Evolutionary conservation across 495 filamentous ascomycete species (phyloP).

Genomic region (Rostrohypoxylon terebratum): DNA sequence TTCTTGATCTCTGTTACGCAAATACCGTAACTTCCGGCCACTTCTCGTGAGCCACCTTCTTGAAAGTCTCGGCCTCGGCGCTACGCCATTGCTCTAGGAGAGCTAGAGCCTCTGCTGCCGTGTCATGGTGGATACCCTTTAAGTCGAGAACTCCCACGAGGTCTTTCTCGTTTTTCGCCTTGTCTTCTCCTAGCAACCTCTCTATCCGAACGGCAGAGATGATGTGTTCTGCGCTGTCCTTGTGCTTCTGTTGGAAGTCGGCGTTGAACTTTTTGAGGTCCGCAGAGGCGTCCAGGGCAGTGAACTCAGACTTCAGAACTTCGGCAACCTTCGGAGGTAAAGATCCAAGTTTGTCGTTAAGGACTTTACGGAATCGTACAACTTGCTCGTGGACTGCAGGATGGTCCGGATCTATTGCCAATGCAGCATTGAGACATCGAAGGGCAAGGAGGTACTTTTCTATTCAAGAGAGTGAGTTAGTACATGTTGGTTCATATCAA

Average conservation of each 20-base stretch:
- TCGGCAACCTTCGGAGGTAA: conserved; percentile 69
- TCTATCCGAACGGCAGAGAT: conserved; percentile 71
- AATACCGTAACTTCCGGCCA: conserved; percentile 80
- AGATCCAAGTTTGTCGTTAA: conserved; percentile 68
- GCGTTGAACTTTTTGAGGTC: conserved; percentile 76
- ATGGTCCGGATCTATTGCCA: conserved; percentile 74
- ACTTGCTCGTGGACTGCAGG: conserved; percentile 83
- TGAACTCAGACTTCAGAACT: conserved; percentile 74
- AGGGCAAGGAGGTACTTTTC: conserved; percentile 87
- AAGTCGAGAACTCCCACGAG: conserved; percentile 68
- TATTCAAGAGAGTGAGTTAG: conserved; percentile 55
- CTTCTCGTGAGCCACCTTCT: conserved; percentile 71
- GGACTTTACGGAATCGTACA: conserved; percentile 72
- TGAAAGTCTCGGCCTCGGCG: conserved; percentile 67
- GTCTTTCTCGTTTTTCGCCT: conserved; percentile 69
- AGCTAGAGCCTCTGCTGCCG: conserved; percentile 69
- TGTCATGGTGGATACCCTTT: conserved; percentile 65
- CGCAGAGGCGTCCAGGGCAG: conserved; percentile 66
- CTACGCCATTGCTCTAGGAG: conserved; percentile 71
- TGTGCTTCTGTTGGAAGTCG: conserved; percentile 71
- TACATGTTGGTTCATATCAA: conserved; percentile 27
- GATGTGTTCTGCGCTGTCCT: conserved; percentile 70
- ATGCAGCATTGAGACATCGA: conserved; percentile 82
- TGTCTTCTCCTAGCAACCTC: conserved; percentile 68
- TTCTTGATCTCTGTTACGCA: conserved; percentile 14